These are phyloP conservation scores for Clavariopsis aquatica DNA, from an alignment of 495 filamentous ascomycete species.

Conservation along the genomic window DNA sequence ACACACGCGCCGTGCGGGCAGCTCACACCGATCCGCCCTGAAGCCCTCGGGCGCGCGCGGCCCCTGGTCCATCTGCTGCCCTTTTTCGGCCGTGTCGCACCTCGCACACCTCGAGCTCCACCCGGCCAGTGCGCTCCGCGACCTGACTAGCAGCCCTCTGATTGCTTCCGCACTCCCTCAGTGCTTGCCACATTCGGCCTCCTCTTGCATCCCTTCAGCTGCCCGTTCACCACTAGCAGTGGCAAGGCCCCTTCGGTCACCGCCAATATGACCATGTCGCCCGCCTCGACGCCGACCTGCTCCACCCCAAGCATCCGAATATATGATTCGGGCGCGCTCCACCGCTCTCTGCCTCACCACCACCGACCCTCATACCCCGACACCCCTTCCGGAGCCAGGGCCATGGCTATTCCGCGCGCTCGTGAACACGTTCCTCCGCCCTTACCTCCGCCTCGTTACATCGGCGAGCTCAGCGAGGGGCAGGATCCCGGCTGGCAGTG, in stretches of 20 bases:
- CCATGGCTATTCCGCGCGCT: constrained; percentile 61
- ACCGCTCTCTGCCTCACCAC: constrained; percentile 36
- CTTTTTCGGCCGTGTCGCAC: constrained; percentile 3
- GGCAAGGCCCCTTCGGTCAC: constrained; percentile 19
- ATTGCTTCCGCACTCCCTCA: not conserved
- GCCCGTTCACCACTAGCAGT: constrained; percentile 7
- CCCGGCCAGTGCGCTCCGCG: not conserved
- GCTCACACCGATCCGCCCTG: not conserved
- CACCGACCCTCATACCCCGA: constrained; percentile 36
- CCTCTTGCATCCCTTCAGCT: constrained; percentile 27
- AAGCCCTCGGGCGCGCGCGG: not conserved
- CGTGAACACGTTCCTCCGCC: constrained; percentile 59
- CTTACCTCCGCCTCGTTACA: constrained; percentile 61
- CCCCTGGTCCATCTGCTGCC: not conserved
- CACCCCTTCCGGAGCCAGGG: constrained; percentile 36
- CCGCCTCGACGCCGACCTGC: constrained; percentile 10
- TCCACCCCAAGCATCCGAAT: constrained; percentile 40
- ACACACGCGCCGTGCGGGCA: not conserved
- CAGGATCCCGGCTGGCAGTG: constrained; percentile 63
- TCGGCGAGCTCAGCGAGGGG: constrained; percentile 55
- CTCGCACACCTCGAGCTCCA: not conserved
- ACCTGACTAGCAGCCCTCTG: not conserved
- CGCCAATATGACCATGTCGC: constrained; percentile 36
- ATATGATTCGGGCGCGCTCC: constrained; percentile 40
- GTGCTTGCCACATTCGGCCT: constrained; percentile 19